Base-by-base conservation (phyloP, 306 rosid genomes). In the Geum urbanum region DNA sequence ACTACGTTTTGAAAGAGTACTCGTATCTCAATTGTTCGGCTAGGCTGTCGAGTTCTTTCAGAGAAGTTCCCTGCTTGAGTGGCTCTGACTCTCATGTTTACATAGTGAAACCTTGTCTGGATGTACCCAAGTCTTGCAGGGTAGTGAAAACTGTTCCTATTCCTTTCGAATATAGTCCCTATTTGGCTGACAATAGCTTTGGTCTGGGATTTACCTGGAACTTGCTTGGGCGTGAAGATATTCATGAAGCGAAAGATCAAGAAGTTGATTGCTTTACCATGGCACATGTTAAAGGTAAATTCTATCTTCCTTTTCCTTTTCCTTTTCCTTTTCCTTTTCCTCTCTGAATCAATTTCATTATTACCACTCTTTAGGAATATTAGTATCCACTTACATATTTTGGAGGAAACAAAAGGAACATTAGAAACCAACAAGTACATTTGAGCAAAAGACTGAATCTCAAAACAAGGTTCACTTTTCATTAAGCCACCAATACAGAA, bases 171-270 rank as follows among this genome's bases (percentile, higher is more conserved):
- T 92, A 85, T 53, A 90, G 89, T 39, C 96, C 96, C 35, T 92
- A 81, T 70, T 71, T 92, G 51, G 76, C 86, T 47, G 97, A 82
- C 35, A 83, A 78, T 7, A 80, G 81, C 19, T 86, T 92, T 57
- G 98, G 98, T 71, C 92, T 90, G 19, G 68, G 80, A 71, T 85
- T 90, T 20, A 84, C 86, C 16, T 88, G 97, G 97, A 63, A 74
- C 76, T 51, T 57, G 62, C 80, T 67, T 67, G 75, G 73, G 55
- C 63, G 73, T 68, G 11, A 74, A 72, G 83, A 84, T 53, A 70
- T 9, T 45, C 45, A 59, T 6, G 70, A 62, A 66, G 54, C 70
- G 66, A 55, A 50, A 32, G 69, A 59, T 63, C 60, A 47, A 16
- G 20, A 54, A 51, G 70, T 65, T 20, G 74, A 52, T 68, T 56